A percentile compares a stretch with the other conserved stretches of the same genome.
These are phyloP conservation scores for Hansfordia pulvinata DNA, from an alignment of 2,329 filamentous ascomycete species.

Conservation along the genomic window DNA sequence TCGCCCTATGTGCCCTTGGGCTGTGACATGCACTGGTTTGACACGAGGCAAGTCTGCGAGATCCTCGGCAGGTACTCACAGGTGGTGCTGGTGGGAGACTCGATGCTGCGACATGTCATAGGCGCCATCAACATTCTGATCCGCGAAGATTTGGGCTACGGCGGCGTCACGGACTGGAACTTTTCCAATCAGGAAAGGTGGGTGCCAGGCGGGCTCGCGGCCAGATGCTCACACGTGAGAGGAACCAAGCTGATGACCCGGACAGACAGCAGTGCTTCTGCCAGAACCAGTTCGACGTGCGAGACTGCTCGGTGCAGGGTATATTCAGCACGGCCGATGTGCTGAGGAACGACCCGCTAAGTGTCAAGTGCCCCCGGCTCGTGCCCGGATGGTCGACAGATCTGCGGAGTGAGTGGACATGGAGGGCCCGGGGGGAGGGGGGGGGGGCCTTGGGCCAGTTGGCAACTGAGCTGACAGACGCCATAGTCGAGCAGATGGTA, in stretches of 20 bases:
- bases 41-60: constrained; percentile 28
- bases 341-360: constrained; percentile 23
- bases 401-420: constrained; percentile 13
- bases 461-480: too few species aligned
- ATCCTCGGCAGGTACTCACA: constrained; percentile 29
- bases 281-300: constrained; percentile 33
- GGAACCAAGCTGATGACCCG: too few species aligned
- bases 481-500: constrained; percentile 27
- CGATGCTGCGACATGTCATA: constrained; percentile 32
- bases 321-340: constrained; percentile 32
- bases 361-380: constrained; percentile 22
- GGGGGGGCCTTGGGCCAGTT: too few species aligned
- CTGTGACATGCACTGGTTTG: constrained; percentile 33
- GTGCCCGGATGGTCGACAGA: constrained; percentile 15
- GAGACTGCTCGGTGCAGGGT: constrained; percentile 31
- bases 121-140: constrained; percentile 30
- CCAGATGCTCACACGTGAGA: too few species aligned
- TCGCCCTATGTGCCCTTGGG: constrained; percentile 27
- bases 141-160: constrained; percentile 30
- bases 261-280: constrained; percentile 28
- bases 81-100: constrained; percentile 31
- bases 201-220: too few species aligned
- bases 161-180: constrained; percentile 34
- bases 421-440: too few species aligned
- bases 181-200: constrained; percentile 27